A percentile compares a stretch with the other conserved stretches of the same genome.
These are phyloP conservation scores for Clavispora vitiphila DNA, from an alignment of 805 yeast species.

Conservation along the genomic window DNA sequence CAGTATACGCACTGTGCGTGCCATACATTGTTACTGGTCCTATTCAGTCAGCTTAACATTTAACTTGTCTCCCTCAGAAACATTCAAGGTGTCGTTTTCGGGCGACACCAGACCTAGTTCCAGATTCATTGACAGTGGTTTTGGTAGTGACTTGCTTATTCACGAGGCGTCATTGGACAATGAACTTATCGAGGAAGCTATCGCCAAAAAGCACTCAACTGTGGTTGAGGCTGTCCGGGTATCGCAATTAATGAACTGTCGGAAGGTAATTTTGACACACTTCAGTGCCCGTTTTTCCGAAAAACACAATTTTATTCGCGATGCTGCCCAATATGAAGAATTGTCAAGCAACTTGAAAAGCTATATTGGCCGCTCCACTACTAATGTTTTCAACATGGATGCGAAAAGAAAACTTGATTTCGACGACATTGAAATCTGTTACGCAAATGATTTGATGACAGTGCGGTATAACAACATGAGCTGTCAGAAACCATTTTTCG, in stretches of 20 bases:
- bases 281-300: conserved; percentile 79
- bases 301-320: conserved; percentile 25
- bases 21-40: conserved; percentile 80
- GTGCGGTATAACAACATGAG: conserved; percentile 23
- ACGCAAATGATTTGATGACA: conserved; percentile 38
- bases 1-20: conserved; percentile 58
- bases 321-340: conserved; percentile 17
- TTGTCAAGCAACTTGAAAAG: conserved; percentile 20
- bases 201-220: conserved; percentile 80
- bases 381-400: conserved; percentile 22
- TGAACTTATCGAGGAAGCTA: conserved; percentile 70
- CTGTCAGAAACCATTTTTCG: conserved; percentile 22
- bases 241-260: conserved; percentile 66
- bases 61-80: conserved; percentile 31
- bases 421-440: conserved; percentile 32
- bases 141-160: conserved; percentile 63
- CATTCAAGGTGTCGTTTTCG: conserved; percentile 76
- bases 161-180: conserved; percentile 95
- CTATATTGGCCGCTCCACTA: conserved; percentile 23
- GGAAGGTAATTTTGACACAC: conserved; percentile 75
- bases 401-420: conserved; percentile 9
- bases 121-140: conserved; percentile 62
- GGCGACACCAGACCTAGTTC: conserved; percentile 91
- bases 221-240: conserved; percentile 78
- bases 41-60: conserved; percentile 58